Base-by-base conservation (phyloP, 108 stramenopile species). In the Skeletonema marinoi region DNA sequence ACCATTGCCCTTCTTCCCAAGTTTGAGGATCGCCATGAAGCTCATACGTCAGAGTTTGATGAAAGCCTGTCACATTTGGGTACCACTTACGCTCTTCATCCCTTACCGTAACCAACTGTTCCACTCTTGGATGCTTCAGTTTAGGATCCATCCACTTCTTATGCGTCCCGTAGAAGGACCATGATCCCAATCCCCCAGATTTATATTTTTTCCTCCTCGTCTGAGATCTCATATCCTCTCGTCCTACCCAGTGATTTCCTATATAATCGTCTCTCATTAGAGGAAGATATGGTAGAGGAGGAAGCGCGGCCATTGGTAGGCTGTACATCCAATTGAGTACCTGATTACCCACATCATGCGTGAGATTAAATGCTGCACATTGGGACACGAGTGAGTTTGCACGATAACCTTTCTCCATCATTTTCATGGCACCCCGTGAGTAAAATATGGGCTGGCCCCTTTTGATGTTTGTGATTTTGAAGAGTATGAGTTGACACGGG, bases 281-380 rank as follows among this genome's bases (percentile, higher is more conserved):
- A 58, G 56, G 51, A 50, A 58, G 42, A 35, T 0, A 17, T 36
- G 1, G 19, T 13, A 59, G 12, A 31, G 54, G 71, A 48, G 74
- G 74, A 30, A 75, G 29, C 59, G 31, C 70, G 56, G 32, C 38
- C 14, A 68, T 33, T n/a, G 78, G 78, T 33, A 71, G 25, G 17
- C 38, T 39, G 61, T 80, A 76, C 74, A 75, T 81, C 69, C 80
- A 81, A 63, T 81, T 73, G 3, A 81, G 66, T 7, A 81, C 36
- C 16, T 51, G 35, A 39, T 81, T 81, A 6, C 80, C 80, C 16
- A 70, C 80, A 70, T 81, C 80, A 70, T 81, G 80, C 4, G 74
- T 81, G 29, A 75, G 41, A 19, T 65, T 1, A 41, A 70, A 81
- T 41, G 74, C 70, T 25, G 10, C 21, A 51, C 80, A 81, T 46